Evolutionary conservation across 371 early-diverging fungal species (phyloP), one percentile per base, ranked within the genome.

Genomic region (Mortierella polycephala): DNA sequence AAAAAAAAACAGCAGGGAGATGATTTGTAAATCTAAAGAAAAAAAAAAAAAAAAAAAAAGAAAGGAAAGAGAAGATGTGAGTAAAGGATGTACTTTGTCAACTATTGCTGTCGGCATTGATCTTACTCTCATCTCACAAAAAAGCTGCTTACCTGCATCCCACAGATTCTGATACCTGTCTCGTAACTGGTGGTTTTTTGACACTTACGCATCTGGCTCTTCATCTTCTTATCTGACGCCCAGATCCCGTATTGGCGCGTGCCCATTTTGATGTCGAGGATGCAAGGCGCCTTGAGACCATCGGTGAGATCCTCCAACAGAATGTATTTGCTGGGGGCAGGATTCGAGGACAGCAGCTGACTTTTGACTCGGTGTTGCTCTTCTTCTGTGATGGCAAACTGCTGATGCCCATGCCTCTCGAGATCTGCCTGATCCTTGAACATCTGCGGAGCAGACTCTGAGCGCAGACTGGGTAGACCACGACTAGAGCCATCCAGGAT

Each of bases 261-360:
- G 14, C 99, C 99, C 98, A 99, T 98, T 72, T 99, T 99, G 54
- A 99, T 85, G 82, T 99, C 98, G 59, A 99, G 83, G 7, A 99
- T 94, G 66, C 98, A 98, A 0, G 99, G 98, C 41, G 88, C 88
- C 74, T 87, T 85, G 62, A 95, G 85, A 1, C 94, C 92, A 18
- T 93, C 92, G 0, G 98, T 98, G 60, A 99, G 83, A 83, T 99
- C 99, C 62, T 96, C 90, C 82, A 99, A 82, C 9, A 98, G 82
- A 66, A 98, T 88, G 70, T 96, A 91, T 81, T 95, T 89, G 63
- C 89, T 88, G 23, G 84, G 83, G 40, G 70, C 82, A 50, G 83
- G 75, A 51, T 83, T 83, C 0, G 83, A 82, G 21, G 81, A 81
- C 5, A 83, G 80, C 30, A 74, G 74, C 58, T 64, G 67, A 23